Conservation (phyloP, 2,329 filamentous ascomycete species). For the Graphilbum ipis-grandicollis region DNA sequence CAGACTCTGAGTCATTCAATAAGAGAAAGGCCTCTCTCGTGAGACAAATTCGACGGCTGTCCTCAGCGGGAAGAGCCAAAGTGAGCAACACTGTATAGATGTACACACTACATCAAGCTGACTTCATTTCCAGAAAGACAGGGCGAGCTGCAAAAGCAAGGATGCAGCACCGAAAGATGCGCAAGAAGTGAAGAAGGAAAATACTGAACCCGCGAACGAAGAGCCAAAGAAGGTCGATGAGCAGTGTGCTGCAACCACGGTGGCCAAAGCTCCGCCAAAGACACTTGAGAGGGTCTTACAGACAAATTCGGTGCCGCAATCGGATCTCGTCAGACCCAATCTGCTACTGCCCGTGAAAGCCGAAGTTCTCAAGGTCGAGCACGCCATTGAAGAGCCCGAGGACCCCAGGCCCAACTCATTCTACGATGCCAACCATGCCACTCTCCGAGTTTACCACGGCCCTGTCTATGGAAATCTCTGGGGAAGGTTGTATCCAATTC, state of each 20-base stretch:
- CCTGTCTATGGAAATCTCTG: slow-evolving; percentile 34
- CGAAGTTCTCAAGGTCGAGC: slow-evolving; percentile 35
- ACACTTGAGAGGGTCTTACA: slow-evolving; percentile 1
- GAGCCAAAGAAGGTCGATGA: not conserved
- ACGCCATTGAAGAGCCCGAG: slow-evolving; percentile 30
- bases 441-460: slow-evolving; percentile 40
- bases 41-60: not conserved
- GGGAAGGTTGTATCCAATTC: slow-evolving; percentile 27
- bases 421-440: slow-evolving; percentile 31
- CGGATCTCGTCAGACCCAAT: slow-evolving; percentile 14
- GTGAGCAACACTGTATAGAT: not conserved
- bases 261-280: not conserved
- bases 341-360: slow-evolving; percentile 29
- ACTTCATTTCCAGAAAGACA: not conserved
- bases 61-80: not conserved
- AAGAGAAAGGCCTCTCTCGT: not conserved
- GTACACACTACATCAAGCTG: not conserved
- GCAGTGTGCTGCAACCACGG: no score
- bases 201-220: no score
- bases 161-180: not conserved
- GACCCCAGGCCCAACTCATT: slow-evolving; percentile 44
- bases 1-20: not conserved
- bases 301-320: not conserved
- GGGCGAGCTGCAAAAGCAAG: not conserved
- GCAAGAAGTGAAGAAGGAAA: not conserved